Conservation (phyloP, 768 basidiomycete genomes). For the Boletellus sp. region DNA sequence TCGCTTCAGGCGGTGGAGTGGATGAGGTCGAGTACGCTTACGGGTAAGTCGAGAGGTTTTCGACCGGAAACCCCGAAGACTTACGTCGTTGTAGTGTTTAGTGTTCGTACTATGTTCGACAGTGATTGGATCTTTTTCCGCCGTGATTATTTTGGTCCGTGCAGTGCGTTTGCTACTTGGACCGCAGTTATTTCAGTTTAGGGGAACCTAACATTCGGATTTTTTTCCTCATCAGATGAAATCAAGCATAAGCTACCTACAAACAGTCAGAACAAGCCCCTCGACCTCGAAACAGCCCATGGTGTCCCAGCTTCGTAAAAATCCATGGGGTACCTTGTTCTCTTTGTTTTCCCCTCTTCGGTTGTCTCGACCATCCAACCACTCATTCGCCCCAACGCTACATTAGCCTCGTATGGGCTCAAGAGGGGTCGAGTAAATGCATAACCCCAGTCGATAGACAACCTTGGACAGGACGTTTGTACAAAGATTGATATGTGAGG, state of each 20-base stretch:
- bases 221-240: not conserved
- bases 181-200: not conserved
- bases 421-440: slow-evolving; percentile 87
- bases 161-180: not conserved
- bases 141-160: not conserved
- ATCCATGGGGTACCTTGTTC: slow-evolving; percentile 83
- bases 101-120: not conserved
- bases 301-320: slow-evolving; percentile 84
- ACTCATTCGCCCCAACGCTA: slow-evolving; percentile 63
- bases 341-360: slow-evolving; percentile 16
- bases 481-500: slow-evolving; percentile 85
- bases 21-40: slow-evolving; percentile 90
- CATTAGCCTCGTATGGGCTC: slow-evolving; percentile 89
- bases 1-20: slow-evolving; percentile 76
- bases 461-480: slow-evolving; percentile 93
- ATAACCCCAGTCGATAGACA: slow-evolving; percentile 99
- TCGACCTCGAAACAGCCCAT: slow-evolving; percentile 67
- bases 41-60: slow-evolving; percentile 51
- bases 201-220: not conserved
- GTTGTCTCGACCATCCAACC: slow-evolving; percentile 58
- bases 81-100: slow-evolving; percentile 26
- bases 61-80: not conserved
- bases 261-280: slow-evolving; percentile 39
- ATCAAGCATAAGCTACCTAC: not conserved
- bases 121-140: not conserved